Conservation (phyloP, 2,329 filamentous ascomycete genomes). For the Teratosphaeria zuluensis region DNA sequence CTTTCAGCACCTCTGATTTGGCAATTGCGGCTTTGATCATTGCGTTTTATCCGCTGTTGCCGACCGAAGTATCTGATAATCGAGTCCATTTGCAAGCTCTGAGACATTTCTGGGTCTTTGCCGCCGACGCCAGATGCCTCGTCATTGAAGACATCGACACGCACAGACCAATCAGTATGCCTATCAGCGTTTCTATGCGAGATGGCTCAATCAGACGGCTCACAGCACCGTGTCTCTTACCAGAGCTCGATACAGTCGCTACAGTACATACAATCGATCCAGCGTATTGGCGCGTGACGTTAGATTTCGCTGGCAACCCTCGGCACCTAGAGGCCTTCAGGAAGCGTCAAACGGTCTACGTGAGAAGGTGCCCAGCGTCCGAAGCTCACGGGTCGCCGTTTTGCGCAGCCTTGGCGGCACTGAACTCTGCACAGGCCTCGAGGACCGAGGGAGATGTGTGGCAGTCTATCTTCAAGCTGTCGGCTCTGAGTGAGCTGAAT, state of each 20-base stretch:
- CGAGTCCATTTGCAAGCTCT: slow-evolving; percentile 92
- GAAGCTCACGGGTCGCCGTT: slow-evolving; percentile 51
- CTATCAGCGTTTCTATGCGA: slow-evolving; percentile 18
- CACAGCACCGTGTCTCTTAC: slow-evolving; percentile 49
- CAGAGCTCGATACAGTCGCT: slow-evolving; percentile 55
- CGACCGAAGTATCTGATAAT: slow-evolving; percentile 82
- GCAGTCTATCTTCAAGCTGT: slow-evolving; percentile 64
- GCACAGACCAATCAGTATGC: slow-evolving; percentile 58
- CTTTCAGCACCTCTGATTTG: slow-evolving; percentile 78
- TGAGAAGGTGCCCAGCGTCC: slow-evolving; percentile 52
- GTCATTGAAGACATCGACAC: slow-evolving; percentile 81
- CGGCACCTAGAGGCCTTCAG: slow-evolving; percentile 55
- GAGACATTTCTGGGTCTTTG: slow-evolving; percentile 93
- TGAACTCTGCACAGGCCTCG: slow-evolving; percentile 46
- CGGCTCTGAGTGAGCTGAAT: slow-evolving; percentile 43
- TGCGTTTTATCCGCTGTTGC: slow-evolving; percentile 90
- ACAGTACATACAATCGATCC: slow-evolving; percentile 53
- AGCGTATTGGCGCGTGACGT: slow-evolving; percentile 69
- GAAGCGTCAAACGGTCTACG: slow-evolving; percentile 61
- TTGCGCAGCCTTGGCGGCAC: slow-evolving; percentile 60
- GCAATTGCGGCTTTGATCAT: slow-evolving; percentile 79
- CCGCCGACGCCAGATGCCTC: slow-evolving; percentile 79
- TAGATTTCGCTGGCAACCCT: slow-evolving; percentile 61
- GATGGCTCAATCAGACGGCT: slow-evolving; percentile 22
- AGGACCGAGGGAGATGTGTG: slow-evolving; percentile 39